A percentile compares a stretch with the other conserved stretches of the same genome.
phyloP scores from a whole-genome alignment of 2,329 filamentous ascomycete species.

The Scolecobasidium constrictum region DNA sequence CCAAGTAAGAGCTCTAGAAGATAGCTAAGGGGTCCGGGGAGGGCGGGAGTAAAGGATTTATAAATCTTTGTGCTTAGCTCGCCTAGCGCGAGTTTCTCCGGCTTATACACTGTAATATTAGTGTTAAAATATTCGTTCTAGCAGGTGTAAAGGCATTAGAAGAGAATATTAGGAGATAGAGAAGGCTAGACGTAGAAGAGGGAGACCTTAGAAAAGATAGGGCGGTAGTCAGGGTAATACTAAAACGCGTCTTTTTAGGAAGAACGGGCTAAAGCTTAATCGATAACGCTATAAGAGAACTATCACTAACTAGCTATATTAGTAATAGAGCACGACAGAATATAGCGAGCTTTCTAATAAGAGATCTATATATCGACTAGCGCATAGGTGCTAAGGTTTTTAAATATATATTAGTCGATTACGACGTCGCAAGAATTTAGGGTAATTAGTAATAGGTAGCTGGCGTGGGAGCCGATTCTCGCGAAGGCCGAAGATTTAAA shows the following conservation, averaged over 20 bases:
- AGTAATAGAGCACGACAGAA: not conserved
- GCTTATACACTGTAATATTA: conserved; percentile 61
- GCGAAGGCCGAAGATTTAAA: not conserved
- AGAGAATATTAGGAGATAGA: conserved; percentile 49
- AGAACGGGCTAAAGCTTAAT: conserved; percentile 67
- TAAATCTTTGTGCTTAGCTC: conserved; percentile 59
- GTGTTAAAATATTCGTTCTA: conserved; percentile 50
- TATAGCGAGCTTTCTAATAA: not conserved
- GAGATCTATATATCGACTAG: not conserved
- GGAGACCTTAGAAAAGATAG: too few relatives aligned
- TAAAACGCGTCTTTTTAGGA: conserved; percentile 50
- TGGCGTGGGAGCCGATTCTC: not conserved
- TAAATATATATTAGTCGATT: not conserved
- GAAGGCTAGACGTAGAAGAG: conserved; percentile 19
- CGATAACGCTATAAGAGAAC: conserved; percentile 66
- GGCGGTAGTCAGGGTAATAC: not conserved
- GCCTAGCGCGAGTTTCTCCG: conserved; percentile 77
- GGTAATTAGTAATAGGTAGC: not conserved
- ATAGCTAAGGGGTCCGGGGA: conserved; percentile 47
- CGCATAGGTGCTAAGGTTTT: not conserved
- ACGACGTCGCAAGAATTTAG: not conserved
- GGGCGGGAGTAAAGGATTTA: conserved; percentile 63
- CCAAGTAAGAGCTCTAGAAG: not conserved
- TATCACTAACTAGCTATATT: not conserved
- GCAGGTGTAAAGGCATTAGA: too few relatives aligned